Evolutionary conservation across 495 filamentous ascomycete genomes (phyloP).

Genomic region (Massariosphaeria phaeospora): DNA sequence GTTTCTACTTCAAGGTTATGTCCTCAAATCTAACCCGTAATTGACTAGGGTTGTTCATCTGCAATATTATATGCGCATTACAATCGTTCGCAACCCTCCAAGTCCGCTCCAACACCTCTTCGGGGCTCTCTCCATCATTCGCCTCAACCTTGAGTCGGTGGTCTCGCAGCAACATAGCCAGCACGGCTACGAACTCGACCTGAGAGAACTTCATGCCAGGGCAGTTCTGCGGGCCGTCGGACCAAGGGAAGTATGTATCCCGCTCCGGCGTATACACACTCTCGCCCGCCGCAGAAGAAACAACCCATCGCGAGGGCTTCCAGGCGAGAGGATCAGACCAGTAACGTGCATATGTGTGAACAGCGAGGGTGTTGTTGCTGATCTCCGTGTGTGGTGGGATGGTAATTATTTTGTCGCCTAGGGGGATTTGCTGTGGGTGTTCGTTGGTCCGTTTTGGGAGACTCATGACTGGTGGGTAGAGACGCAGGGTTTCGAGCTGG

Average conservation of each 20-base stretch:
- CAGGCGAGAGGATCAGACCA: constrained; percentile 44
- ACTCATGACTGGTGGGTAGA: constrained; percentile 41
- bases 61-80: neutral
- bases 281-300: neutral
- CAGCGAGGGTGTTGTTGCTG: constrained; percentile 36
- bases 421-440: constrained; percentile 28
- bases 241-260: neutral
- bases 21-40: too few relatives aligned
- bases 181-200: neutral
- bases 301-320: constrained; percentile 38
- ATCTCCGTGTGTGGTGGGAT: constrained; percentile 41
- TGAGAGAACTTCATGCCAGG: neutral
- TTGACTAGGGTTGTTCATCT: neutral
- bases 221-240: neutral
- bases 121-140: neutral
- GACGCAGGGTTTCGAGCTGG: constrained; percentile 43
- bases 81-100: neutral
- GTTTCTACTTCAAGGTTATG: too few relatives aligned
- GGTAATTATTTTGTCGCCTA: constrained; percentile 28
- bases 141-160: neutral
- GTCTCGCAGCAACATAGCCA: neutral
- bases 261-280: neutral
- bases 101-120: neutral
- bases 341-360: constrained; percentile 44
- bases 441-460: constrained; percentile 41